Evolutionary conservation across 2,329 filamentous ascomycete species (phyloP).

Genomic region (Ophiocordyceps camponoti-saundersi): DNA sequence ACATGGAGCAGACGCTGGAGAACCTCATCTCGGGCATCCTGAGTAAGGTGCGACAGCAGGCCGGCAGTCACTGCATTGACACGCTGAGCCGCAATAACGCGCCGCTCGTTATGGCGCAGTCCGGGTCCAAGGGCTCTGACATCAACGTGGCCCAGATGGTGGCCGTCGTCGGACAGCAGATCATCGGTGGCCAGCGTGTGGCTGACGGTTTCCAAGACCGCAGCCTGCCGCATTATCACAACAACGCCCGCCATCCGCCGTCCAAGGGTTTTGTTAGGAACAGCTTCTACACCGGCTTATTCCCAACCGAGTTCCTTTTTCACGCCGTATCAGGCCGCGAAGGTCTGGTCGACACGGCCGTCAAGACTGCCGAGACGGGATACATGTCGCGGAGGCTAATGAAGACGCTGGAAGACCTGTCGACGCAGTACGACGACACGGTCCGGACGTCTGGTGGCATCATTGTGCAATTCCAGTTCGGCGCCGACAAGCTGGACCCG

Average conservation of each 20-base stretch:
- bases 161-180: conserved; percentile 91
- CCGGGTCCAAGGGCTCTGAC: conserved; percentile 93
- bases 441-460: conserved; percentile 94
- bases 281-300: conserved; percentile 89
- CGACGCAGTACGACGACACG: conserved; percentile 93
- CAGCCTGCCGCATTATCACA: conserved; percentile 92
- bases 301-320: conserved; percentile 96
- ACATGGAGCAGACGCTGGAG: conserved; percentile 94
- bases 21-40: conserved; percentile 88
- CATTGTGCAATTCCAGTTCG: conserved; percentile 92
- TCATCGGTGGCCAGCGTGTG: conserved; percentile 96
- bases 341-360: conserved; percentile 97
- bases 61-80: conserved; percentile 80
- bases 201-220: conserved; percentile 98
- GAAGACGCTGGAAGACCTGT: conserved; percentile 94
- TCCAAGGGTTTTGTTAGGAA: conserved; percentile 97
- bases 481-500: conserved; percentile 90
- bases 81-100: conserved; percentile 93
- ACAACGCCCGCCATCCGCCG: conserved; percentile 96
- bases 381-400: conserved; percentile 98
- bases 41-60: conserved; percentile 90
- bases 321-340: conserved; percentile 99
- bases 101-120: conserved; percentile 87
- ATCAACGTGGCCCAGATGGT: conserved; percentile 99
- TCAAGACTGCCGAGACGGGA: conserved; percentile 97